These are phyloP conservation scores for Prunus salicina DNA, from an alignment of 306 rosid species.

Conservation along the genomic window DNA sequence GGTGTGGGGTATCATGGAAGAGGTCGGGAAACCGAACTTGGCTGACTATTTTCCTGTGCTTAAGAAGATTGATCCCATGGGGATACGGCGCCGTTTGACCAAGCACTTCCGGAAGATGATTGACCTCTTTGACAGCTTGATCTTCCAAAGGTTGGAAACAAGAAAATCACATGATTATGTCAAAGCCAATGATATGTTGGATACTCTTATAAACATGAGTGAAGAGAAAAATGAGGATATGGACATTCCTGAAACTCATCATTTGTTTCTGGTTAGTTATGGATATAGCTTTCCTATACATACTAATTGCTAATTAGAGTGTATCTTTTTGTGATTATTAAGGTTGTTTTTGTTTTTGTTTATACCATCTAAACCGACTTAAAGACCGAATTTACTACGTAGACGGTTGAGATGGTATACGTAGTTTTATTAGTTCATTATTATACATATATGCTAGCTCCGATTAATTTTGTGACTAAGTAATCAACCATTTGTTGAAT, in stretches of 20 bases:
- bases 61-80: constrained; percentile 25
- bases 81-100: constrained; percentile 3
- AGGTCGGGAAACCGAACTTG: constrained; percentile 34
- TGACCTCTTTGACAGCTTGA: background rate
- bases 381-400: too few species aligned
- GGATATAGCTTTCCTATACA: too few species aligned
- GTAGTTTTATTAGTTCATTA: too few species aligned
- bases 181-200: background rate
- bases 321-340: background rate
- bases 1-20: constrained; percentile 11
- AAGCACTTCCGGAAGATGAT: background rate
- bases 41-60: constrained; percentile 36
- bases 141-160: background rate
- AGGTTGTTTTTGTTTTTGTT: background rate
- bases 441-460: too few species aligned
- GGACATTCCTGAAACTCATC: background rate
- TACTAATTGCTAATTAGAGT: too few species aligned
- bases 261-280: background rate
- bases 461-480: background rate
- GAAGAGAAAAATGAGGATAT: background rate
- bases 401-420: too few species aligned
- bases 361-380: background rate
- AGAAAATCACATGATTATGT: background rate
- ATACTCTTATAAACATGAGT: background rate
- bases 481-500: background rate